phyloP scores from a whole-genome alignment of 2,329 filamentous ascomycete species.

The Ophidiomyces ophidiicola region DNA sequence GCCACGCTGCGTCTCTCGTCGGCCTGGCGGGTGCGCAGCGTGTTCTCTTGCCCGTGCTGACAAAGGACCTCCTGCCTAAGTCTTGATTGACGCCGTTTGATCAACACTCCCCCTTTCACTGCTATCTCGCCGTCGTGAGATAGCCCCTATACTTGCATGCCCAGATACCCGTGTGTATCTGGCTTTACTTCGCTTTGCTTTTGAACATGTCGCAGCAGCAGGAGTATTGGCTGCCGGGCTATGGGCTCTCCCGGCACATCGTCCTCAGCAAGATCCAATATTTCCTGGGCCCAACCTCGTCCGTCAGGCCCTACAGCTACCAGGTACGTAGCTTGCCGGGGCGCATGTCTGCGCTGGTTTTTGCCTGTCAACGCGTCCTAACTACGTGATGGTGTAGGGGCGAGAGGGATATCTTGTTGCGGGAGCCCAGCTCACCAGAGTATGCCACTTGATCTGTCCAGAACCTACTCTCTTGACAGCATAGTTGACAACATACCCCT shows the following conservation, averaged over 20 bases:
- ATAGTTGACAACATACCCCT: constrained; percentile 11
- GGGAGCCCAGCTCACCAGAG: constrained; percentile 36
- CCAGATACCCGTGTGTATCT: constrained; percentile 9
- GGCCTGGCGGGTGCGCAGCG: no score
- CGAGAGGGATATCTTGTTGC: constrained; percentile 40
- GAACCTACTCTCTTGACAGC: constrained; percentile 4
- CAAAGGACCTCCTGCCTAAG: constrained; percentile 1
- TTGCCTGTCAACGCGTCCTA: constrained; percentile 10
- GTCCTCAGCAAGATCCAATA: constrained; percentile 39
- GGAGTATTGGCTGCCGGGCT: constrained; percentile 40
- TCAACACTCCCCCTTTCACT: constrained; percentile 6
- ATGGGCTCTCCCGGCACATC: constrained; percentile 38
- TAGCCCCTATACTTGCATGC: constrained; percentile 5
- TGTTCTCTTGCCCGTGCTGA: not conserved
- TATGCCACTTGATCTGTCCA: constrained; percentile 19
- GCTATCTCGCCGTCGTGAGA: constrained; percentile 9
- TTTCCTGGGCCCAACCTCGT: constrained; percentile 37
- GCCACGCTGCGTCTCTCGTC: no score
- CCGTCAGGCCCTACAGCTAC: constrained; percentile 37
- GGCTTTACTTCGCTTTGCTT: constrained; percentile 2
- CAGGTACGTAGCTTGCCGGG: constrained; percentile 26
- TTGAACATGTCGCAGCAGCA: constrained; percentile 28
- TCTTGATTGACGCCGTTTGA: constrained; percentile 11
- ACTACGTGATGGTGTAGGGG: constrained; percentile 26
- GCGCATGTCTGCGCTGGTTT: no score